Percentiles rank a stretch among this genome's conserved stretches.
phyloP scores from a whole-genome alignment of 2,329 filamentous ascomycete species.

The Ophiostoma pallidulum region DNA sequence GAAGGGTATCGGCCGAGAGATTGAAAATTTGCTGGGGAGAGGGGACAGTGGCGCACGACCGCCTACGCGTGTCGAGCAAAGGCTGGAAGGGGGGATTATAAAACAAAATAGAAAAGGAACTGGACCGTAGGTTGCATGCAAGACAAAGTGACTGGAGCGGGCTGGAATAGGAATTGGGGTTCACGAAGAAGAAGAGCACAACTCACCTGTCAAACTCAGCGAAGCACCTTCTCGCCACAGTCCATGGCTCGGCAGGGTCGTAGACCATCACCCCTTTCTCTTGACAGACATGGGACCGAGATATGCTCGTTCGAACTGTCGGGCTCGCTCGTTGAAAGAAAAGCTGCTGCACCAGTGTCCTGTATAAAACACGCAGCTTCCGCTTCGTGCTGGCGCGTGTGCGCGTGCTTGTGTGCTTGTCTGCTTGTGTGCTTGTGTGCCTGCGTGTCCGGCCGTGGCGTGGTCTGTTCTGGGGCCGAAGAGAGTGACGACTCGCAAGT shows the following conservation, averaged over 20 bases:
- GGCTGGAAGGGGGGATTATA: too few species aligned
- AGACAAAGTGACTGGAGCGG: neutral
- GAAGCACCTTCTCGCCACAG: neutral
- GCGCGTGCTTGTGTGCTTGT: neutral
- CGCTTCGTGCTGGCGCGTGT: neutral
- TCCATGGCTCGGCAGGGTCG: constrained; percentile 8
- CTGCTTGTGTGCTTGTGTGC: neutral
- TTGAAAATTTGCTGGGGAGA: too few species aligned
- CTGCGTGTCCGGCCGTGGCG: neutral
- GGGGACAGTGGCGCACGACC: too few species aligned
- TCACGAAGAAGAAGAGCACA: neutral
- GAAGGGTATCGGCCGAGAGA: too few species aligned
- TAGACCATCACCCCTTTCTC: constrained; percentile 9
- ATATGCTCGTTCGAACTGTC: constrained; percentile 1
- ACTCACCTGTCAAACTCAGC: constrained; percentile 11
- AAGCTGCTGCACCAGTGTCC: neutral
- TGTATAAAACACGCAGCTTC: neutral
- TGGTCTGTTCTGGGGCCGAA: neutral
- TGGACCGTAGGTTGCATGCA: too few species aligned
- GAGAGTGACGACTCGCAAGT: neutral
- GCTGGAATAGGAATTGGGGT: too few species aligned
- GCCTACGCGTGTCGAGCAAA: too few species aligned
- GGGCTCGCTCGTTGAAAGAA: constrained; percentile 15
- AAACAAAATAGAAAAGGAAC: neutral
- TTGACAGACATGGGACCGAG: constrained; percentile 10